These are phyloP conservation scores for Uromyces viciae-fabae DNA, from an alignment of 1,284 basidiomycete species.

Conservation along the genomic window DNA sequence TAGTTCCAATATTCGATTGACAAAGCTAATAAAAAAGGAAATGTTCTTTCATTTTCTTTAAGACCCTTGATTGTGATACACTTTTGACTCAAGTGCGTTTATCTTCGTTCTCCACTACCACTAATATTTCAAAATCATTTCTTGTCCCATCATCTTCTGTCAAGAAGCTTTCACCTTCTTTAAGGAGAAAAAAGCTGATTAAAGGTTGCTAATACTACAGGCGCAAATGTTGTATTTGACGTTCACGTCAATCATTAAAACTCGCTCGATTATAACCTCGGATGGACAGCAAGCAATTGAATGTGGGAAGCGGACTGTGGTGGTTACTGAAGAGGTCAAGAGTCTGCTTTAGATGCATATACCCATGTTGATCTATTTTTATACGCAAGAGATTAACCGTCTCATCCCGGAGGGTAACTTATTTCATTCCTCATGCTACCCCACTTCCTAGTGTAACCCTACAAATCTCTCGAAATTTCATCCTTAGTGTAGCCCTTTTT, in stretches of 20 bases:
- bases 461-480: no score
- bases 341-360: constrained; percentile 7
- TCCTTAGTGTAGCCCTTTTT: no score
- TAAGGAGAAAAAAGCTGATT: background rate
- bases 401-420: no score
- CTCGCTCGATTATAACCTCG: background rate
- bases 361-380: background rate
- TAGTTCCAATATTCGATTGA: background rate
- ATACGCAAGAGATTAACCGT: no score
- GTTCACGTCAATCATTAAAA: constrained; percentile 34
- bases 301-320: background rate
- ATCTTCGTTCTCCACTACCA: no score
- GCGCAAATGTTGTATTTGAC: constrained; percentile 40
- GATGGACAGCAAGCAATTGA: constrained; percentile 20
- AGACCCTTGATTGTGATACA: constrained; percentile 44
- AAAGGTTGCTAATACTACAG: constrained; percentile 6
- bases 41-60: background rate
- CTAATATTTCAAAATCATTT: no score
- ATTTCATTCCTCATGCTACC: no score
- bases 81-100: constrained; percentile 27
- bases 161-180: background rate
- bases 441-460: no score
- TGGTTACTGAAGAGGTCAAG: constrained; percentile 26
- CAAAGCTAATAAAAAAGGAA: background rate
- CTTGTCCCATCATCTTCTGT: background rate